Evolutionary conservation across 2,329 filamentous ascomycete genomes (phyloP), one percentile per base, ranked within the genome.

Genomic region (Fusarium sacchari): DNA sequence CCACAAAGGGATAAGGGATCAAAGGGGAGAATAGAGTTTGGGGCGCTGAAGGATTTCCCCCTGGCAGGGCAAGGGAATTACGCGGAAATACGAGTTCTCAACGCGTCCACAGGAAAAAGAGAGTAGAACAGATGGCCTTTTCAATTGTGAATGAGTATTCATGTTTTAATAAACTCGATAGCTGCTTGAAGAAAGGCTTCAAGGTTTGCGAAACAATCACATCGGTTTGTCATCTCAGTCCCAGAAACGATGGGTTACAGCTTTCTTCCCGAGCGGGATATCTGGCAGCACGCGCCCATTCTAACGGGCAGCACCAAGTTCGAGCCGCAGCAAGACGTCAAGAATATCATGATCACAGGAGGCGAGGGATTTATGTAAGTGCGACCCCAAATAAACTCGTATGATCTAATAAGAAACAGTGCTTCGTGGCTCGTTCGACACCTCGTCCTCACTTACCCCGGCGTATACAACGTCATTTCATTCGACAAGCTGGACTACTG

Each of bases 401-500:
- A 11, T 30, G 12, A 3, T 30, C 30, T 30, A 30, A 30, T 4
- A 8, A 30, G 10, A 11, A 30, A 8, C 14, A 53, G 93, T 82
- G 93, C 92, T 57, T 94, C 92, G 79, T 96, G 93, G 94, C 88
- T 96, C 37, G 92, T 94, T 69, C 91, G 94, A 67, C 93, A 96
- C 82, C 86, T 96, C 59, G 90, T 90, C 14, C 83, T 93, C 64
- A 94, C 91, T 28, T 96, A 96, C 79, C 88, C 92, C 6, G 80
- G 90, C 34, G 86, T 89, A 70, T 96, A 96, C 86, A 93, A 93
- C 78, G 89, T 96, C 71, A 86, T 96, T 56, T 95, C 92, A 37
- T 94, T 95, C 78, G 94, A 96, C 84, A 96, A 95, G 82, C 86
- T 96, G 62, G 93, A 96, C 81, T 94, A 95, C 83, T 95, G 93